A percentile compares a stretch with the other conserved stretches of the same genome.
Conservation (phyloP, 352 stramenopile genomes). For the Phytophthora sojae region DNA sequence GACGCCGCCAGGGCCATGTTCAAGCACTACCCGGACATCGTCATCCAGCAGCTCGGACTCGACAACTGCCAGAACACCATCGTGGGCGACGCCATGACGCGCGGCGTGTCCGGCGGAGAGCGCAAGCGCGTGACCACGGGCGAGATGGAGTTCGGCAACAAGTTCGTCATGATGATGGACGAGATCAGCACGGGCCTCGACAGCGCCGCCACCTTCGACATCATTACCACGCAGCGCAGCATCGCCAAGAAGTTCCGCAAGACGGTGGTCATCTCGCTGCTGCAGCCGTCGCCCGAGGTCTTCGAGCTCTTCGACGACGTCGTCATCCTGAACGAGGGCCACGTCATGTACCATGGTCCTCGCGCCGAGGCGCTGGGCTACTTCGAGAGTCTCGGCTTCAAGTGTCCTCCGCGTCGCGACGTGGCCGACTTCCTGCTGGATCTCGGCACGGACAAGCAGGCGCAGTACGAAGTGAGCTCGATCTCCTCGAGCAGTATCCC, state of each 20-base stretch:
- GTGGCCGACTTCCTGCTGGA: slow-evolving; percentile 12
- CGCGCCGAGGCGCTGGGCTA: slow-evolving; percentile 55
- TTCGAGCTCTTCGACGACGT: slow-evolving; percentile 94
- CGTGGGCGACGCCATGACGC: too few relatives aligned
- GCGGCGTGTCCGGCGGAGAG: too few relatives aligned
- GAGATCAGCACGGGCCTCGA: slow-evolving; percentile 76
- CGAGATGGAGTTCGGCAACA: slow-evolving; percentile 83
- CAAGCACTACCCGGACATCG: too few relatives aligned
- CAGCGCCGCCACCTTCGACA: slow-evolving; percentile 70
- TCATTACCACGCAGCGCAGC: slow-evolving; percentile 57
- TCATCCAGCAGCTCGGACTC: too few relatives aligned
- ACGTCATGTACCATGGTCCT: slow-evolving; percentile 89
- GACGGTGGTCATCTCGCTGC: slow-evolving; percentile 84
- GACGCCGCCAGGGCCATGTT: too few relatives aligned
- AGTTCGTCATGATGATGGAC: slow-evolving; percentile 86
- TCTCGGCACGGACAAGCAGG: slow-evolving; percentile 29
- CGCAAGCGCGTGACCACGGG: too few relatives aligned
- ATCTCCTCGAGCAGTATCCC: slow-evolving; percentile 6
- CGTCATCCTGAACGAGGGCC: slow-evolving; percentile 91
- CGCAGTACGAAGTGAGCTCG: slow-evolving; percentile 36
- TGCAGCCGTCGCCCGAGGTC: too few relatives aligned
- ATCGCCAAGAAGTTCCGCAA: slow-evolving; percentile 60
- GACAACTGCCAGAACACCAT: too few relatives aligned
- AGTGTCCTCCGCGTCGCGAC: slow-evolving; percentile 9
- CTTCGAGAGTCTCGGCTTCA: slow-evolving; percentile 71